A percentile compares a stretch with the other conserved stretches of the same genome.
phyloP scores from a whole-genome alignment of 2,329 filamentous ascomycete genomes.

The Elsinoe perseae region DNA sequence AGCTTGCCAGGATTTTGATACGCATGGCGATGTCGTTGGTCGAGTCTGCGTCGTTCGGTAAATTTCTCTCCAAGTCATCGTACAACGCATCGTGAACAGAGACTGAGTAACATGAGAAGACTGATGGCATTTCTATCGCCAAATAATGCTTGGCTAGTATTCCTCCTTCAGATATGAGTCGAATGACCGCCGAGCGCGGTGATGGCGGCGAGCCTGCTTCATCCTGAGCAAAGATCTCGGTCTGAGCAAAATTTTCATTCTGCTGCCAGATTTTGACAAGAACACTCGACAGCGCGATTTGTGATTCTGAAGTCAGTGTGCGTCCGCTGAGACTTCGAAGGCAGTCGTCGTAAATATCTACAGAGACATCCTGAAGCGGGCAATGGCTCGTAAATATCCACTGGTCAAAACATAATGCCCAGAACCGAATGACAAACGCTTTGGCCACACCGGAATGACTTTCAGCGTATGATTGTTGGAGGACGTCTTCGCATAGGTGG shows the following conservation, averaged over 20 bases:
- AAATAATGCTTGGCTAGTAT: constrained; percentile 70
- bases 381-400: constrained; percentile 54
- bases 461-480: constrained; percentile 49
- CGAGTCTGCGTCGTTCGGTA: constrained; percentile 66
- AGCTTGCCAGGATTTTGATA: constrained; percentile 63
- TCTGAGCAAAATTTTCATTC: constrained; percentile 59
- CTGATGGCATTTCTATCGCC: constrained; percentile 57
- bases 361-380: constrained; percentile 57
- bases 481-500: constrained; percentile 40
- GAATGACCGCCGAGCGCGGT: constrained; percentile 64
- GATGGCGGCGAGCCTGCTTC: constrained; percentile 46
- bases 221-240: constrained; percentile 18
- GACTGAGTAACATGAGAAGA: constrained; percentile 78
- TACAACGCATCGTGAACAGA: constrained; percentile 78
- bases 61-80: constrained; percentile 67
- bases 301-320: constrained; percentile 60
- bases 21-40: constrained; percentile 79
- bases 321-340: constrained; percentile 58
- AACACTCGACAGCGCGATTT: constrained; percentile 59
- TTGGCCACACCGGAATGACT: constrained; percentile 68
- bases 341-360: constrained; percentile 73
- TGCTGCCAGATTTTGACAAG: constrained; percentile 62
- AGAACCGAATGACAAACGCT: constrained; percentile 57
- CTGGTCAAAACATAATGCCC: constrained; percentile 54
- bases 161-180: constrained; percentile 58